phyloP scores from a whole-genome alignment of 345 rosid genomes.

The Euphorbia pulcherrima region DNA sequence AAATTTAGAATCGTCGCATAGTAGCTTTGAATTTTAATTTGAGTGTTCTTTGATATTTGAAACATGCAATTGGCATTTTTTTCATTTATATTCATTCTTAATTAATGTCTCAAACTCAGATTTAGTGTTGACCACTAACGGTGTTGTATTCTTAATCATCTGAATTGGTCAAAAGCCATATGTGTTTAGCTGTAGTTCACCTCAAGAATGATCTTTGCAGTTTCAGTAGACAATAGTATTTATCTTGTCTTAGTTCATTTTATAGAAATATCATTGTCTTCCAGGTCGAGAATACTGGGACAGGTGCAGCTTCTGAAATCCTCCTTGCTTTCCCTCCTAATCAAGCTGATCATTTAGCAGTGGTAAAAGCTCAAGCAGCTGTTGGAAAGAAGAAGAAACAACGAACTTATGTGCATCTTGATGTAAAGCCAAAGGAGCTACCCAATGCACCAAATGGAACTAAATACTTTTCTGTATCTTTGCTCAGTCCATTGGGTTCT shows the following conservation, averaged over 20 bases:
- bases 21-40: neutral
- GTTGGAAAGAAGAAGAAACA: constrained; percentile 78
- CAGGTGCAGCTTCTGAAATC: constrained; percentile 54
- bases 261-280: constrained; percentile 3
- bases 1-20: neutral
- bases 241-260: neutral
- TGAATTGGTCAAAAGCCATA: neutral
- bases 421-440: constrained; percentile 55
- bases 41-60: neutral
- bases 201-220: too few species aligned
- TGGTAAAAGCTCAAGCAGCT: constrained; percentile 66
- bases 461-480: constrained; percentile 47
- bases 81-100: neutral
- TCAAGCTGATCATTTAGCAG: constrained; percentile 59
- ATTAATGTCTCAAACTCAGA: neutral
- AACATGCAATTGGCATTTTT: neutral
- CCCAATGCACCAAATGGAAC: constrained; percentile 74
- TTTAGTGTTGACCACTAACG: neutral
- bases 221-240: neutral
- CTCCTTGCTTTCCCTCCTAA: constrained; percentile 85
- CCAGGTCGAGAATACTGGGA: constrained; percentile 79
- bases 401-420: constrained; percentile 55
- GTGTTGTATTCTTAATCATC: neutral
- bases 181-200: neutral
- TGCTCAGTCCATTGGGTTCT: constrained; percentile 51